Conservation (phyloP, 2,329 filamentous ascomycete species). For the Elsinoe batatas region DNA sequence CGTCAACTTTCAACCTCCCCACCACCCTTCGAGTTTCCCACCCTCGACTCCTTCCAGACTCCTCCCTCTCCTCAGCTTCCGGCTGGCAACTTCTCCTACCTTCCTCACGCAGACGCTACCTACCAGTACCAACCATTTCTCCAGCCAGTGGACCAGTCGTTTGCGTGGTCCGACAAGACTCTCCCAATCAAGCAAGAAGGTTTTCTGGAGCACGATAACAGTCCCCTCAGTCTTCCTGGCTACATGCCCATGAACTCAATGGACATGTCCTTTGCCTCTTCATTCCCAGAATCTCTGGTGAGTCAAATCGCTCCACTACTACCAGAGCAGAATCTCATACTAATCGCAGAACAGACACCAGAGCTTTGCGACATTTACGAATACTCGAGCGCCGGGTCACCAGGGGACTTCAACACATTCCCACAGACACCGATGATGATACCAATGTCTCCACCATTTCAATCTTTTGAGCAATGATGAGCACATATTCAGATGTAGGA, state of each 20-base stretch:
- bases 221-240: slow-evolving; percentile 53
- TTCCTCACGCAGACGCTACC: background rate
- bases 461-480: slow-evolving; percentile 16
- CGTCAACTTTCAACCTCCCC: slow-evolving; percentile 63
- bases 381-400: slow-evolving; percentile 43
- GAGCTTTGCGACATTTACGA: slow-evolving; percentile 66
- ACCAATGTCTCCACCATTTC: slow-evolving; percentile 54
- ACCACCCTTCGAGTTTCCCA: slow-evolving; percentile 52
- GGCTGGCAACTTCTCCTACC: slow-evolving; percentile 4
- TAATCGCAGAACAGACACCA: slow-evolving; percentile 50
- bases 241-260: slow-evolving; percentile 57
- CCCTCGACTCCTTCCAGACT: slow-evolving; percentile 19
- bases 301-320: slow-evolving; percentile 18
- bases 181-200: slow-evolving; percentile 57
- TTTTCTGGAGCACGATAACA: slow-evolving; percentile 50
- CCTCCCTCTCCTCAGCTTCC: slow-evolving; percentile 7
- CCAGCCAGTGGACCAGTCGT: slow-evolving; percentile 34
- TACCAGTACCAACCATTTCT: slow-evolving; percentile 46
- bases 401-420: slow-evolving; percentile 32
- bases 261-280: slow-evolving; percentile 50
- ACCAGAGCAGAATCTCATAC: slow-evolving; percentile 19
- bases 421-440: slow-evolving; percentile 65
- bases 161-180: slow-evolving; percentile 15
- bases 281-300: slow-evolving; percentile 47
- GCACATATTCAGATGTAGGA: slow-evolving; percentile 2